Percentiles rank a stretch among this genome's conserved stretches.
Evolutionary conservation across 257 asterid genomes (phyloP).

Genomic region (Rauvolfia tetraphylla): DNA sequence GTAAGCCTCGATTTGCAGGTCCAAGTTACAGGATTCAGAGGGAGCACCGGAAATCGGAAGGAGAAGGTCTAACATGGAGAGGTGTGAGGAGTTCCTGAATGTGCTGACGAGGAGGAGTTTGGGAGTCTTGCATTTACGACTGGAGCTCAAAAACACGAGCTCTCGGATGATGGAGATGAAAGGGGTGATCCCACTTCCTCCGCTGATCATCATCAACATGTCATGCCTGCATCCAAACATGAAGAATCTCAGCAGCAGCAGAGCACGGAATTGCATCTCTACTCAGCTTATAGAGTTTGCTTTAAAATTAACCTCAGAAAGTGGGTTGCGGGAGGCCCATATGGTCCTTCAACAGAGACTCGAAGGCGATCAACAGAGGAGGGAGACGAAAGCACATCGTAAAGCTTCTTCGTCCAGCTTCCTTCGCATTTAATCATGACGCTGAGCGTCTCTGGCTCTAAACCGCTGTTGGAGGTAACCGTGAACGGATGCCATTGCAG

Average conservation of each 20-base stretch:
- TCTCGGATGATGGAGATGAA: conserved; percentile 80
- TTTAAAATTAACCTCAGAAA: conserved; percentile 50
- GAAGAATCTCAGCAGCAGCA: background rate
- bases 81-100: conserved; percentile 70
- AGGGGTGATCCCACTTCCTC: conserved; percentile 98
- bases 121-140: conserved; percentile 47
- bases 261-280: no score
- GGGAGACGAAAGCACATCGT: conserved; percentile 55
- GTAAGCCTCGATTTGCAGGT: conserved; percentile 75
- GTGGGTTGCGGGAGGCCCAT: conserved; percentile 75
- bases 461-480: conserved; percentile 56
- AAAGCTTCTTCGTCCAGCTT: conserved; percentile 75
- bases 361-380: conserved; percentile 46
- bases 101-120: conserved; percentile 50
- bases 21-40: conserved; percentile 40
- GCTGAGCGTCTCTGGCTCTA: conserved; percentile 70
- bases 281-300: background rate
- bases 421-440: conserved; percentile 85
- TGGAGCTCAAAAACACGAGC: conserved; percentile 47
- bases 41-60: conserved; percentile 48
- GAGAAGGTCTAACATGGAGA: conserved; percentile 72
- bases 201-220: conserved; percentile 78
- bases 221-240: conserved; percentile 58
- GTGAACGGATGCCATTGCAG: conserved; percentile 99
- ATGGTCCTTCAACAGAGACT: conserved; percentile 89